A percentile compares a stretch with the other conserved stretches of the same genome.
Conservation (phyloP, 1,284 basidiomycete species). For the Irpex lacteus region DNA sequence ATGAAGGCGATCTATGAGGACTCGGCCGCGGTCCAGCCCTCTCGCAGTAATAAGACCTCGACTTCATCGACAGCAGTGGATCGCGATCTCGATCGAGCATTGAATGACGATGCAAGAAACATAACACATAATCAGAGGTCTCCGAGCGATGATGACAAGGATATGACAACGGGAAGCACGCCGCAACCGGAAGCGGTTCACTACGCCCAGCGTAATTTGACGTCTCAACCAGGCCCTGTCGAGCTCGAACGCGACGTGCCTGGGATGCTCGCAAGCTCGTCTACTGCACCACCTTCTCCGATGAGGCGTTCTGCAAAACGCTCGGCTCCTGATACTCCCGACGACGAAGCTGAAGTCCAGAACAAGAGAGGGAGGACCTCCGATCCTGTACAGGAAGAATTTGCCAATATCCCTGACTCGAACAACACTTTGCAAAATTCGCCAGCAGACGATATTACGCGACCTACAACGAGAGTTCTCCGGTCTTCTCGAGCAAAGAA, state of each 20-base stretch:
- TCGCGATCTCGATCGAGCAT: background rate
- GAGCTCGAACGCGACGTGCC: constrained; percentile 1
- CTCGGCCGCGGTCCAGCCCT: background rate
- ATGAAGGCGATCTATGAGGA: background rate
- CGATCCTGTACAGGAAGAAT: background rate
- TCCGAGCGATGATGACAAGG: background rate
- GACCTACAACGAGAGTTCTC: constrained; percentile 2
- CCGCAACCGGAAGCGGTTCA: background rate
- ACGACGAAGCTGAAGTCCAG: background rate
- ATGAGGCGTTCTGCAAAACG: constrained; percentile 26
- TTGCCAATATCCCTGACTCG: background rate
- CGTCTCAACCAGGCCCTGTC: background rate
- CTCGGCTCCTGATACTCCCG: constrained; percentile 20
- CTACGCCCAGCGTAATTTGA: background rate
- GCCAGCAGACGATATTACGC: constrained; percentile 4
- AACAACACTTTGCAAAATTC: background rate
- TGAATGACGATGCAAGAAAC: background rate
- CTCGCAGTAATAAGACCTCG: background rate
- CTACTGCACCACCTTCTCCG: constrained; percentile 17
- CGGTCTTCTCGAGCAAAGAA: constrained; percentile 24
- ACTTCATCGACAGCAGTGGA: background rate
- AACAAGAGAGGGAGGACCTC: background rate
- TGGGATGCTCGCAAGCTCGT: background rate
- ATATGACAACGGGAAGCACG: background rate
- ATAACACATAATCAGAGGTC: background rate